phyloP scores from a whole-genome alignment of 805 yeast species.

The Ascoidea rubescens region DNA sequence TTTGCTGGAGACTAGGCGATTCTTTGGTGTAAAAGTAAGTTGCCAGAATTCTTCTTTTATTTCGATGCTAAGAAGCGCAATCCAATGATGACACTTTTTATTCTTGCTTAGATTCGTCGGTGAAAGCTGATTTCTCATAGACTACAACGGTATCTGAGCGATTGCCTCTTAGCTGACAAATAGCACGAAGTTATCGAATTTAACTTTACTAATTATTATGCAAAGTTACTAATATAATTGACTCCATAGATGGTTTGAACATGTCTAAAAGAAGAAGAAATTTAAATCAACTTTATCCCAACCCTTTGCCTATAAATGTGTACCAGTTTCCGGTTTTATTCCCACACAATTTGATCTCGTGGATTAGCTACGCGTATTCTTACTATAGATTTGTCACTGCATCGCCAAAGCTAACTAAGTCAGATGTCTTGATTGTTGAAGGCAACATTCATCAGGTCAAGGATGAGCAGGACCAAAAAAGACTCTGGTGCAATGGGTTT shows the following conservation, averaged over 20 bases:
- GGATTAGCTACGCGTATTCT: constrained; percentile 27
- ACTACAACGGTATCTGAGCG: constrained; percentile 96
- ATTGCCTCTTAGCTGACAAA: neutral
- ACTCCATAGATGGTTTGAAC: constrained; percentile 4
- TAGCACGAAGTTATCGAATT: neutral
- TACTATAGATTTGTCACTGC: constrained; percentile 18
- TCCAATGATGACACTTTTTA: no score
- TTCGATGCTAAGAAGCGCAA: no score
- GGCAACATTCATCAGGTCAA: constrained; percentile 23
- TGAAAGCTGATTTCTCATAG: constrained; percentile 68
- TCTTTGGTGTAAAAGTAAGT: no score
- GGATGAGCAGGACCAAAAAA: constrained; percentile 18
- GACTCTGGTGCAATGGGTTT: constrained; percentile 76
- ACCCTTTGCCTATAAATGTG: constrained; percentile 46
- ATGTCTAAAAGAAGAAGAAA: constrained; percentile 20
- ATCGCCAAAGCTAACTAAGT: constrained; percentile 9
- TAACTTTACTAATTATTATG: no score
- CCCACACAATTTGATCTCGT: constrained; percentile 58
- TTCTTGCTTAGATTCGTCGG: constrained; percentile 13
- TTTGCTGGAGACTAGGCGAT: no score
- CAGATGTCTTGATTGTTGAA: constrained; percentile 20
- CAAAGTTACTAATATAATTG: neutral
- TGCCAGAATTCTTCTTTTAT: no score
- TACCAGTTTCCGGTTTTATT: constrained; percentile 34
- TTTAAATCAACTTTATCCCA: constrained; percentile 18